Base-by-base conservation (phyloP, 306 rosid genomes). In the Canavalia ensiformis region DNA sequence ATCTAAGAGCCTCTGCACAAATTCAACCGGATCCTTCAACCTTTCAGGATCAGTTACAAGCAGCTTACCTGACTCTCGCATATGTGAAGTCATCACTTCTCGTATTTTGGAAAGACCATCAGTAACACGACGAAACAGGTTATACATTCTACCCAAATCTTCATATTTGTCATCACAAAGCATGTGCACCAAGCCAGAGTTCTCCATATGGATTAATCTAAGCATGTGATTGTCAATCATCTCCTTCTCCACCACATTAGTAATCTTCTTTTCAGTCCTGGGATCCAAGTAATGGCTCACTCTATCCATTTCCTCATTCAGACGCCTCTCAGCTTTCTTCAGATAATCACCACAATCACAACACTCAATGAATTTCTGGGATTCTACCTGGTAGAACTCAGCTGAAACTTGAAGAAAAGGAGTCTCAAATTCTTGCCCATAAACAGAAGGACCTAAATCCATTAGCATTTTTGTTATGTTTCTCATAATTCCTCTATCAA, bases 331-430 rank as follows among this genome's bases (percentile, higher is more conserved):
- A 6, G 98, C 94, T 86, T 92, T 91, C 84, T 92, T 90, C 76
- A 95, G 87, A 81, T 95, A 95, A 78, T 91, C 97, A 60, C 98
- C 97, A 84, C 98, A 95, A 81, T 95, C 97, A 33, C 97, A 92
- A 82, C 95, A 90, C 69, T 92, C 97, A 42, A 95, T 92, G 83
- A 92, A 91, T 64, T 86, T 84, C 57, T 92, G 97, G 66, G 98
- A 90, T 78, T 95, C 98, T 25, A 83, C 92, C 68, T 81, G 82
- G 80, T 95, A 95, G 82, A 95, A 95, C 87, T 91, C 98, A 60
- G 97, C 86, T 29, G 98, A 95, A 74, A 90, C 91, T 73, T 86
- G 89, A 69, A 92, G 91, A 83, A 91, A 95, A 73, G 76, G 94
- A 54, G 77, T 83, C 92, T 95, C 98, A 55, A 95, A 95, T 83